Evolutionary conservation across 2,329 filamentous ascomycete genomes (phyloP).

Genomic region (Lecanicillium sp.): DNA sequence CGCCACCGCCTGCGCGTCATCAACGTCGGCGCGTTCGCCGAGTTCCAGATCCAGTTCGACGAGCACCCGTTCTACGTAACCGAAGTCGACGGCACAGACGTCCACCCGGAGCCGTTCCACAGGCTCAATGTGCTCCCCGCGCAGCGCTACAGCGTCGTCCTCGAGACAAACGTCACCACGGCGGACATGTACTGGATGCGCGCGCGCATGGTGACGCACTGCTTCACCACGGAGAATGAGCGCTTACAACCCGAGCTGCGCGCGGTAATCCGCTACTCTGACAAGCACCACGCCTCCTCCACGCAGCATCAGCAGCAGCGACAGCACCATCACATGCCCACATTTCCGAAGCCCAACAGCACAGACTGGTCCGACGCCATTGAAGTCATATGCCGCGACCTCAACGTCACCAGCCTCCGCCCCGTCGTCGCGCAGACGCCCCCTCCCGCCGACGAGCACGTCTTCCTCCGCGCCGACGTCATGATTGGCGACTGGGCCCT

Average conservation of each 20-base stretch:
- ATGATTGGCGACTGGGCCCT: conserved; percentile 49
- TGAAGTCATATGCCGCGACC: conserved; percentile 44
- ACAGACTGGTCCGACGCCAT: conserved; percentile 44
- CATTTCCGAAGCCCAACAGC: conserved; percentile 35
- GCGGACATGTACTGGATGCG: conserved; percentile 57
- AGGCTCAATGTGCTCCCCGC: conserved; percentile 62
- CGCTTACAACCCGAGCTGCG: conserved; percentile 26
- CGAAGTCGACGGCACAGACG: conserved; percentile 64
- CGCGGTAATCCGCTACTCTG: conserved; percentile 27
- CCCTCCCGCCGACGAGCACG: conserved; percentile 33
- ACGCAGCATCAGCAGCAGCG: neutral
- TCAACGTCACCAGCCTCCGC: conserved; percentile 43
- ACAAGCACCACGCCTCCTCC: fast-evolving
- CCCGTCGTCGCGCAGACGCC: conserved; percentile 30
- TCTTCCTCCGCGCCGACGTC: conserved; percentile 47
- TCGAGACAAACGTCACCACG: conserved; percentile 53
- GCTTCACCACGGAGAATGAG: conserved; percentile 29
- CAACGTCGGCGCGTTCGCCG: conserved; percentile 65
- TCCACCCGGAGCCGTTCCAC: conserved; percentile 52
- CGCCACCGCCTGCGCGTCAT: conserved; percentile 62
- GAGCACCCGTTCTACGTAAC: conserved; percentile 58
- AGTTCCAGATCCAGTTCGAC: conserved; percentile 66
- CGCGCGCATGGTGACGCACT: conserved; percentile 40
- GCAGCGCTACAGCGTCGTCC: conserved; percentile 62
- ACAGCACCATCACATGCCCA: neutral